Percentiles rank a stretch among this genome's conserved stretches.
These are phyloP conservation scores for Rhizophagus sp. DNA, from an alignment of 192 early-diverging fungal species.

Conservation along the genomic window DNA sequence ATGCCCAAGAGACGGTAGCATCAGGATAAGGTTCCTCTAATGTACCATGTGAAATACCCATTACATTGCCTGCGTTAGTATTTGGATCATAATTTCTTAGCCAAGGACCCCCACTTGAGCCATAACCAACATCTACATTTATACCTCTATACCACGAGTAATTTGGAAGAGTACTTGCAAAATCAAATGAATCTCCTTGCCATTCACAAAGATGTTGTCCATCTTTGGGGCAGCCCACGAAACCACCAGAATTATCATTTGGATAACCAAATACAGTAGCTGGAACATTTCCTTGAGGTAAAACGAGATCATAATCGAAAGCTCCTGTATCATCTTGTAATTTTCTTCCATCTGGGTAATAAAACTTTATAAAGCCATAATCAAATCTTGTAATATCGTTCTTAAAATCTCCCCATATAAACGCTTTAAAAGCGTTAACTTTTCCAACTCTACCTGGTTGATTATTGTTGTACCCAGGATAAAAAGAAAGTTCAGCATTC, in stretches of 20 bases:
- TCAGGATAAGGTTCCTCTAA: not conserved
- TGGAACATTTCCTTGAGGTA: not conserved
- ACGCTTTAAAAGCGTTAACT: not conserved
- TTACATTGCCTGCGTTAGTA: not conserved
- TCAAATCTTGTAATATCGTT: not conserved
- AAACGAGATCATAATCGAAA: not conserved
- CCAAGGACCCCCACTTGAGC: slow-evolving; percentile 13
- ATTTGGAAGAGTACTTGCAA: not conserved
- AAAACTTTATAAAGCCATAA: not conserved
- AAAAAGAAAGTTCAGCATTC: not conserved
- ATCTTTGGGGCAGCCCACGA: not conserved
- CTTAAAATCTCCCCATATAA: not conserved
- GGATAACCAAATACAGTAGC: slow-evolving; percentile 2
- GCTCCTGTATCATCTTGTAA: slow-evolving; percentile 4
- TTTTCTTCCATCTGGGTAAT: not conserved
- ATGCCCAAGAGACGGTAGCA: not conserved
- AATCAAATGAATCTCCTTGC: not conserved
- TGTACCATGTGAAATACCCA: not conserved
- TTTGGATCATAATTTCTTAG: not conserved
- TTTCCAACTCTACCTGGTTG: not conserved
- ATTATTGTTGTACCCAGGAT: not conserved
- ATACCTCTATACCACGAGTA: not conserved
- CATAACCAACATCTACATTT: not conserved
- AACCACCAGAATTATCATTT: not conserved
- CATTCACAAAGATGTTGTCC: not conserved